phyloP scores from a whole-genome alignment of 2,329 filamentous ascomycete species.

The Aspergillus fijiensis region DNA sequence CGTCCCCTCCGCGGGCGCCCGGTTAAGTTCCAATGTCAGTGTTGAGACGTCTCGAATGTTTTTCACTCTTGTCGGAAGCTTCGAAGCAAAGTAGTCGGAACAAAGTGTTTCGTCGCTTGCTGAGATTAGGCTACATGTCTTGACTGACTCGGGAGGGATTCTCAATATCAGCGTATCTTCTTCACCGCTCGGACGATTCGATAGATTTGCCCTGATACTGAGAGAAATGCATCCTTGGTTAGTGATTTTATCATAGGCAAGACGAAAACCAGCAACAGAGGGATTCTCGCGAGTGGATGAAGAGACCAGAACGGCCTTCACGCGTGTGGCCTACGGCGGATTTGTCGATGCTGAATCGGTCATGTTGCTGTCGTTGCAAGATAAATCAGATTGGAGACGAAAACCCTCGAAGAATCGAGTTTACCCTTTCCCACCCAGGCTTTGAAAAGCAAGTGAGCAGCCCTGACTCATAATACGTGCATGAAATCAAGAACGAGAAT shows the following conservation, averaged over 20 bases:
- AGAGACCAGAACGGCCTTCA: slow-evolving; percentile 20
- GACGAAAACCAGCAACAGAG: slow-evolving; percentile 17
- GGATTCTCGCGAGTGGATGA: slow-evolving; percentile 13
- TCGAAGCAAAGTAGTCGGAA: slow-evolving; percentile 13
- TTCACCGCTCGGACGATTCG: slow-evolving; percentile 13
- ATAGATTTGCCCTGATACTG: slow-evolving; percentile 13
- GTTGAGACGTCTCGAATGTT: slow-evolving; percentile 18
- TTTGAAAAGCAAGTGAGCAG: slow-evolving; percentile 20
- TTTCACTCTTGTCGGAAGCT: slow-evolving; percentile 11
- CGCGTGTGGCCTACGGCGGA: slow-evolving; percentile 11
- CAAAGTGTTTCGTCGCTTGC: slow-evolving; percentile 17
- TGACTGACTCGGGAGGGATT: slow-evolving; percentile 16
- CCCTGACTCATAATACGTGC: slow-evolving; percentile 20
- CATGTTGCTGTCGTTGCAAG: slow-evolving; percentile 16
- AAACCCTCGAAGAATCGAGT: slow-evolving; percentile 24
- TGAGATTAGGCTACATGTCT: slow-evolving; percentile 15
- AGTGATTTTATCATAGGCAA: slow-evolving; percentile 16
- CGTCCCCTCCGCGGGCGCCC: slow-evolving; percentile 8
- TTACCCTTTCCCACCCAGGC: slow-evolving; percentile 22
- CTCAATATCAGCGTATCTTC: slow-evolving; percentile 19
- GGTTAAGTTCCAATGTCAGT: slow-evolving; percentile 13
- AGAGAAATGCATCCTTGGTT: slow-evolving; percentile 22
- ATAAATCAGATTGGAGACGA: slow-evolving; percentile 10
- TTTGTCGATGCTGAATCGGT: slow-evolving; percentile 12
- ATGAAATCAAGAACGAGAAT: slow-evolving; percentile 10